Evolutionary conservation across 805 yeast genomes (phyloP), one percentile per base, ranked within the genome.

Genomic region (Tetrapisispora pingtungensis): DNA sequence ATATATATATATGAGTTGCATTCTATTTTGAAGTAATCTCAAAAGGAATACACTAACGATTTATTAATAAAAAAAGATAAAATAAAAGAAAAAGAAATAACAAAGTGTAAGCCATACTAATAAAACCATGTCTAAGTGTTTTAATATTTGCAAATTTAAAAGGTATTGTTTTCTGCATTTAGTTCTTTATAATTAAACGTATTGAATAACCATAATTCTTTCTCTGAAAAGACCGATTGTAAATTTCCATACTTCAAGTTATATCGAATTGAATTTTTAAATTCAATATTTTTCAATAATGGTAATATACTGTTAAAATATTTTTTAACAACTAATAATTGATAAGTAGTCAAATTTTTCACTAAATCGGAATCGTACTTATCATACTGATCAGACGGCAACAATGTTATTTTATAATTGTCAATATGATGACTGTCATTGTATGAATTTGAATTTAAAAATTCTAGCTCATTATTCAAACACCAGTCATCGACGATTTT

Each of bases 401-500:
- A 38, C 1, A 31, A n/a, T 10, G 40, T 15, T 12, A 37, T 13
- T 8, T 15, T 37, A 18, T 17, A 27, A 7, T 17, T 10, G 10
- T 17, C 13, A 4, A 7, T 10, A 17, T 28, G 10, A 17, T 27
- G 10, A 15, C 27, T 12, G n/a, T 22, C 37, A 28, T 7, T 39
- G 38, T 18, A 10, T 8, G 33, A 42, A 19, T 13, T 44, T 30
- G 30, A 36, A 32, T 24, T 32, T 19, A 17, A 42, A 13, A 32
- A 27, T 19, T 49, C 49, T 14, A 41, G n/a, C 26, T 42, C 45
- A 43, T 47, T 52, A 10, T 49, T 51, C 36, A 52, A 15, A 37
- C 57, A 53, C 59, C 59, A 55, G 24, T 52, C 57, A 39, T 55
- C 59, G 33, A 55, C 50, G n/a, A 50, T 43, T 40, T 55, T 51